Evolutionary conservation across 371 early-diverging fungal species (phyloP).

Genomic region (Mortierella sp.): DNA sequence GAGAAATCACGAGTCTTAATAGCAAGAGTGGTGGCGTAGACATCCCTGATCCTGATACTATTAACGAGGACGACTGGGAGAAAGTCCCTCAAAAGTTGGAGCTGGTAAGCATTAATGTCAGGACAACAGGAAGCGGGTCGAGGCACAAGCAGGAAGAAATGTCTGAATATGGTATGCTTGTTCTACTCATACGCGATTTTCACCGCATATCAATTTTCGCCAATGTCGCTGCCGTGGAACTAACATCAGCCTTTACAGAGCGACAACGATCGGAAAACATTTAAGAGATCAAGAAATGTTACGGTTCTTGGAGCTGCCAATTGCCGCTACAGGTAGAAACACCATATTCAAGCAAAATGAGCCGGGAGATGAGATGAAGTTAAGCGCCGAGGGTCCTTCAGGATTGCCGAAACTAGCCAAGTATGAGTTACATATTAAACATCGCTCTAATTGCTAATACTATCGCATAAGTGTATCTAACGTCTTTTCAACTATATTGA

Average conservation of each 20-base stretch:
- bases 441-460: not conserved
- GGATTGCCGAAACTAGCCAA: not conserved
- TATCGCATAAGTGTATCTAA: not conserved
- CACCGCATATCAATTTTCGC: not conserved
- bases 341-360: not conserved
- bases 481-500: not conserved
- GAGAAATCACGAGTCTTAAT: not conserved
- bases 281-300: constrained; percentile 72
- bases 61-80: constrained; percentile 11
- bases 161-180: constrained; percentile 41
- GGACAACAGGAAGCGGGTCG: not conserved
- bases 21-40: not conserved
- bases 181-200: not conserved
- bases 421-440: not conserved
- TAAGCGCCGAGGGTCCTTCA: not conserved
- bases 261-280: constrained; percentile 73
- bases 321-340: constrained; percentile 27
- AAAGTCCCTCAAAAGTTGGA: not conserved
- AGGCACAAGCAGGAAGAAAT: constrained; percentile 9
- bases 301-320: constrained; percentile 58
- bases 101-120: not conserved
- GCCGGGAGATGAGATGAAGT: not conserved
- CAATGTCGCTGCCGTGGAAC: not conserved
- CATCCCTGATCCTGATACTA: constrained; percentile 11
- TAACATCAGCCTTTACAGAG: constrained; percentile 54